Evolutionary conservation across 768 basidiomycete genomes (phyloP), one percentile per base, ranked within the genome.

Genomic region (Tylopilus vinaceipallidus): DNA sequence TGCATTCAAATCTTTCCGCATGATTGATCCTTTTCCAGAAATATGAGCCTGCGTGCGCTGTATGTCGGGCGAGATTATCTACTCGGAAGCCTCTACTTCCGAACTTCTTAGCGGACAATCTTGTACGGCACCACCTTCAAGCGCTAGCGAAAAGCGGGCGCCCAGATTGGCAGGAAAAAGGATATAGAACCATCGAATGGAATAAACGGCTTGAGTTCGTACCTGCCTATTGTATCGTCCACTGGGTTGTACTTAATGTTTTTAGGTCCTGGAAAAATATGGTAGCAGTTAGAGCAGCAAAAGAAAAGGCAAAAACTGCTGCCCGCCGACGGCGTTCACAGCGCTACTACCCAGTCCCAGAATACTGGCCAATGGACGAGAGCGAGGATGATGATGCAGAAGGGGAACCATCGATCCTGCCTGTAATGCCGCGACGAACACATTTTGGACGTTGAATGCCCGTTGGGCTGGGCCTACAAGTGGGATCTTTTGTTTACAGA

Each of bases 21-120:
- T 42, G 40, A 41, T 32, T 12, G 23, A 6, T 45, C 54, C 42
- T 36, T 36, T 40, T 49, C 33, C 61, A 74, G 73, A 69, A 69
- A 68, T 65, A 60, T 35, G 69, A 72, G 33, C 74, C 75, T 9
- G 74, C 69, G 3, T 89, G 87, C 49, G 76, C 86, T 0, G 62
- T 80, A 17, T 89, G 87, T 59, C 82, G 87, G 23, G 67, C 78
- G 22, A 60, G 49, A 30, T 63, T 88, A 32, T 61, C 68, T 3
- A 48, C 39, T 13, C 52, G 55, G 8, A 66, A 56, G 10, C 77
- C 83, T 2, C 72, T 89, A 65, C 75, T 86, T 54, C 82, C 85
- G 0, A 88, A 88, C 62, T 78, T 82, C 59, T 62, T 75, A 1
- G 68, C 84, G 54, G 84, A 89, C 58, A 80, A 72, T 54, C 65